Evolutionary conservation across 495 filamentous ascomycete species (phyloP).

Genomic region (Lasiosphaeria miniovina): DNA sequence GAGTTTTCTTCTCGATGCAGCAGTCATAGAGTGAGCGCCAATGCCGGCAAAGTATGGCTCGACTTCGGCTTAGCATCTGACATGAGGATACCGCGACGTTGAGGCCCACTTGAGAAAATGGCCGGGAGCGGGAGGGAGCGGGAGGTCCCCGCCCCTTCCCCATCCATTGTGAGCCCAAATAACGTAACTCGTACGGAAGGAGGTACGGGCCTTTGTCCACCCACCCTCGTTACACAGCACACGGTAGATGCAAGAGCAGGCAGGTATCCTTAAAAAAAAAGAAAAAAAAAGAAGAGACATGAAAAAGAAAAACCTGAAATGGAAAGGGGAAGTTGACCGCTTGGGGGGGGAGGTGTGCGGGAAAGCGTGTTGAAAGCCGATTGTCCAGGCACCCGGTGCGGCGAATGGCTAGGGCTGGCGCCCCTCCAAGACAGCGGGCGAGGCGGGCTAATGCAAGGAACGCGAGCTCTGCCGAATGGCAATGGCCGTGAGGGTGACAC

Average conservation of each 20-base stretch:
- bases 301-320: too few species aligned
- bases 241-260: too few species aligned
- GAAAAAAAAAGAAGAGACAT: too few species aligned
- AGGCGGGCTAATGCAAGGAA: constrained; percentile 7
- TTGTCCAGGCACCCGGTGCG: neutral
- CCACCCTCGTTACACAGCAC: too few species aligned
- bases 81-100: neutral
- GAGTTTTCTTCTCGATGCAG: neutral
- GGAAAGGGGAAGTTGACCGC: neutral
- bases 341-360: neutral
- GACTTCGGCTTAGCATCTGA: neutral
- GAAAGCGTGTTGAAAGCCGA: neutral
- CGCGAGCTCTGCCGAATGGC: neutral
- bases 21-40: neutral
- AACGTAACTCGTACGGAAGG: too few species aligned
- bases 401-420: constrained; percentile 3
- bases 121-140: too few species aligned
- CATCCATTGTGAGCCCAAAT: neutral
- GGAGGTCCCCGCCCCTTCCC: neutral
- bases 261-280: too few species aligned
- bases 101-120: neutral
- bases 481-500: neutral
- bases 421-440: neutral
- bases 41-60: neutral
- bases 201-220: too few species aligned